These are phyloP conservation scores for Calvatia gigantea DNA, from an alignment of 768 basidiomycete genomes.

Conservation along the genomic window DNA sequence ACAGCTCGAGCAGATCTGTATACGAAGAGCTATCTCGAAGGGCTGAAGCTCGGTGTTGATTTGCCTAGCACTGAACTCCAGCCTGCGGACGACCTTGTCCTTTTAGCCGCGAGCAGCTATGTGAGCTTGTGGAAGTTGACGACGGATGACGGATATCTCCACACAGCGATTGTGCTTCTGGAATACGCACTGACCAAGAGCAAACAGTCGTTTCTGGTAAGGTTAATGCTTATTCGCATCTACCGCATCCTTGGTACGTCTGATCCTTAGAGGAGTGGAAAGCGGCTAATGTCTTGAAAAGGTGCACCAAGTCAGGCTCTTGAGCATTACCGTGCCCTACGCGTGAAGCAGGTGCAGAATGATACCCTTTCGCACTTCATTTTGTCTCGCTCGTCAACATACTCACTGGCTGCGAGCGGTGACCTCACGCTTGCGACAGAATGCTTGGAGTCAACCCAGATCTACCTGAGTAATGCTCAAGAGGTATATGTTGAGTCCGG, in stretches of 20 bases:
- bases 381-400: slow-evolving; percentile 72
- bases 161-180: slow-evolving; percentile 59
- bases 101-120: slow-evolving; percentile 68
- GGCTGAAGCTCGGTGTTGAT: slow-evolving; percentile 60
- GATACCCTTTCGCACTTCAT: slow-evolving; percentile 88
- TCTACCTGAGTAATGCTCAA: slow-evolving; percentile 75
- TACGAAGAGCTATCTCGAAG: slow-evolving; percentile 59
- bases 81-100: slow-evolving; percentile 79
- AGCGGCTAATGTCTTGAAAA: slow-evolving; percentile 24
- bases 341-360: slow-evolving; percentile 81
- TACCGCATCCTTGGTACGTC: slow-evolving; percentile 75
- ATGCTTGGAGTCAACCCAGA: slow-evolving; percentile 75
- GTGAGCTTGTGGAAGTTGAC: slow-evolving; percentile 61
- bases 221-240: slow-evolving; percentile 73
- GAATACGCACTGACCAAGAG: slow-evolving; percentile 73
- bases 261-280: background rate
- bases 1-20: slow-evolving; percentile 46
- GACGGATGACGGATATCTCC: slow-evolving; percentile 54
- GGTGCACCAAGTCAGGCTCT: slow-evolving; percentile 71
- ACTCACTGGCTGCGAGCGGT: slow-evolving; percentile 72
- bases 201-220: slow-evolving; percentile 75
- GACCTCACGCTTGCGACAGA: slow-evolving; percentile 75
- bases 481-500: slow-evolving; percentile 50
- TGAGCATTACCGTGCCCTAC: slow-evolving; percentile 76
- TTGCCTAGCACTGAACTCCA: slow-evolving; percentile 79